A percentile compares a stretch with the other conserved stretches of the same genome.
phyloP scores from a whole-genome alignment of 176 grass and related monocot genomes.

The Ensete ventricosum region DNA sequence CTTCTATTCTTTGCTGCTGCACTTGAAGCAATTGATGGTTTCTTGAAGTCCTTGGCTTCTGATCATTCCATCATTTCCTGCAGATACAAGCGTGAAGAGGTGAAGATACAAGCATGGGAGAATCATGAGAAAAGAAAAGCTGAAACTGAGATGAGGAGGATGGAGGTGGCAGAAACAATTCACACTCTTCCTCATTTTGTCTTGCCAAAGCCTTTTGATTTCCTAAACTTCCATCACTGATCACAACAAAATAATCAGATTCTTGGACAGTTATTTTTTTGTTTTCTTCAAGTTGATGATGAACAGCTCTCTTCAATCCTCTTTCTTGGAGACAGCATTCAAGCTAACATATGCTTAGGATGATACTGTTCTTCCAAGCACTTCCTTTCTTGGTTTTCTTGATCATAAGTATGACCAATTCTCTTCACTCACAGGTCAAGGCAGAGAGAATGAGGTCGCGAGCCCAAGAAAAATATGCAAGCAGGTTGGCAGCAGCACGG shows the following conservation, averaged over 20 bases:
- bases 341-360: neutral
- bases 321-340: no score
- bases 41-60: no score
- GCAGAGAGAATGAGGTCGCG: slow-evolving; percentile 71
- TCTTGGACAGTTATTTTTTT: no score
- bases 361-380: no score
- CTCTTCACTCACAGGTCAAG: slow-evolving; percentile 44
- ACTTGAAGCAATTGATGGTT: no score
- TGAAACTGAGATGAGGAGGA: slow-evolving; percentile 75
- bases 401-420: neutral
- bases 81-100: slow-evolving; percentile 85
- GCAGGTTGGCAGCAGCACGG: slow-evolving; percentile 37
- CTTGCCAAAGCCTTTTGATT: neutral
- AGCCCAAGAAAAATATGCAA: slow-evolving; percentile 65
- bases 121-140: slow-evolving; percentile 87
- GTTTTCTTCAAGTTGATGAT: no score
- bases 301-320: no score
- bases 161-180: slow-evolving; percentile 35
- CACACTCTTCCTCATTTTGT: neutral
- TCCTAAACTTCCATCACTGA: no score
- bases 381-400: neutral
- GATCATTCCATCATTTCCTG: neutral
- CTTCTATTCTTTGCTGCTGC: neutral
- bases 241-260: no score
- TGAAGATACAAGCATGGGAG: slow-evolving; percentile 94